phyloP scores from a whole-genome alignment of 2,329 filamentous ascomycete genomes.

The Trichoderma lentiforme region DNA sequence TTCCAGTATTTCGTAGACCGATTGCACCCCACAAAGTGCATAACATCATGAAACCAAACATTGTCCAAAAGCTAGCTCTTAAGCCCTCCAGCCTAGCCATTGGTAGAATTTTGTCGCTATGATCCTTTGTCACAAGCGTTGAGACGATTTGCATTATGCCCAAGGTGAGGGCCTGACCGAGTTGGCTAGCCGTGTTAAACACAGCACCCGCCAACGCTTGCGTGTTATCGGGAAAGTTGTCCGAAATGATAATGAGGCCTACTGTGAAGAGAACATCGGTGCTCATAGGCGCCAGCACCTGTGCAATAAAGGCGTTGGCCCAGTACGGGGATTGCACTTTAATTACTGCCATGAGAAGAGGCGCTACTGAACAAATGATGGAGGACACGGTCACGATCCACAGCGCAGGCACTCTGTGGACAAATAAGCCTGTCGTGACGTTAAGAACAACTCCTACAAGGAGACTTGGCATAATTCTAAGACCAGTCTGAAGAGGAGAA shows the following conservation, averaged over 20 bases:
- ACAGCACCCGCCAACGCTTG: neutral
- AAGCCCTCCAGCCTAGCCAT: neutral
- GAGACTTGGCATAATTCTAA: neutral
- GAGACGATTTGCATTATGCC: neutral
- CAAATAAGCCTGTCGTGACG: neutral
- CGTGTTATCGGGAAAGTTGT: neutral
- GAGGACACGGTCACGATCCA: neutral
- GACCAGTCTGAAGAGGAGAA: neutral
- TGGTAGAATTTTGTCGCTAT: neutral
- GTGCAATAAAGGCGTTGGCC: neutral
- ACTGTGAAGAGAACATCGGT: neutral
- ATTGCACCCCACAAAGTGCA: neutral
- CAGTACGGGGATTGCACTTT: neutral
- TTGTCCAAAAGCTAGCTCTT: neutral
- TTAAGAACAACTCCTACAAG: neutral
- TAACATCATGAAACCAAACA: neutral
- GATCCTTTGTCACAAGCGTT: neutral
- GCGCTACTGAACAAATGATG: neutral
- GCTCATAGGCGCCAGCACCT: neutral
- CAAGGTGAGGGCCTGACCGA: neutral
- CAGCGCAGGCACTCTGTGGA: neutral
- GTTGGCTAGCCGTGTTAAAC: neutral
- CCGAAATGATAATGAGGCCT: neutral
- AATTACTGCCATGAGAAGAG: neutral
- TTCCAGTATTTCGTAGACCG: neutral